phyloP scores from a whole-genome alignment of 768 basidiomycete species.

The Glaciozyma antarctica region DNA sequence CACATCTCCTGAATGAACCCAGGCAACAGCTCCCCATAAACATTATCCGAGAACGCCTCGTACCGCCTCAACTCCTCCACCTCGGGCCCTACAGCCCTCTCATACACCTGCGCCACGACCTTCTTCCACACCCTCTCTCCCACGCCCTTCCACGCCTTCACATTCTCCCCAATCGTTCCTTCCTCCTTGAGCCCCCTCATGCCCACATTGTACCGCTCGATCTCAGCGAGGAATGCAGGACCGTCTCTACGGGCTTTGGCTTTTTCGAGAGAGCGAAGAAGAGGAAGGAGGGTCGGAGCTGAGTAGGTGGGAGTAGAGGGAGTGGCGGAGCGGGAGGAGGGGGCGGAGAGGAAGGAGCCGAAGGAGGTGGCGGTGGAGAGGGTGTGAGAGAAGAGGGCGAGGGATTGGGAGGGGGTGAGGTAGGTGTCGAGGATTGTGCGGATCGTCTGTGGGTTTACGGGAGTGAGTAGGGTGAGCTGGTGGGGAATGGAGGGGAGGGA shows the following conservation, averaged over 20 bases:
- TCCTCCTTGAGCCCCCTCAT: constrained; percentile 22
- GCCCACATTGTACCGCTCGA: constrained; percentile 25
- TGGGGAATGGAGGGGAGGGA: not conserved
- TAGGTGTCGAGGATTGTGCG: constrained; percentile 27
- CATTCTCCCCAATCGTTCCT: constrained; percentile 24
- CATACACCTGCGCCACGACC: constrained; percentile 83
- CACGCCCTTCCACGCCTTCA: constrained; percentile 43
- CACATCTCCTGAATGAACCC: constrained; percentile 41
- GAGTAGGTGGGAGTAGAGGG: constrained; percentile 5
- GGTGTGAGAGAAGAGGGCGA: constrained; percentile 24
- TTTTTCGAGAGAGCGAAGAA: constrained; percentile 30
- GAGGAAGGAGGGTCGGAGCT: not conserved
- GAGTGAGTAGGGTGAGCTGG: not conserved
- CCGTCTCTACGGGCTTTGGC: constrained; percentile 28
- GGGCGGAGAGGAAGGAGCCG: constrained; percentile 21
- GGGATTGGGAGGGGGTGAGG: constrained; percentile 32
- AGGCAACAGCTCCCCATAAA: constrained; percentile 84
- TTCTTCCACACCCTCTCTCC: constrained; percentile 61
- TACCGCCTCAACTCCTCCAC: constrained; percentile 72
- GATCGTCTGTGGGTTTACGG: constrained; percentile 9
- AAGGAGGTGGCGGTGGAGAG: constrained; percentile 15
- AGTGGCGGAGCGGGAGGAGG: constrained; percentile 17
- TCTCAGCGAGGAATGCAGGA: constrained; percentile 22
- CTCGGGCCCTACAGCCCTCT: constrained; percentile 82
- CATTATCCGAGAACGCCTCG: constrained; percentile 64